Evolutionary conservation across 2,329 filamentous ascomycete genomes (phyloP).

Genomic region (Lasiodiplodia theobromae): DNA sequence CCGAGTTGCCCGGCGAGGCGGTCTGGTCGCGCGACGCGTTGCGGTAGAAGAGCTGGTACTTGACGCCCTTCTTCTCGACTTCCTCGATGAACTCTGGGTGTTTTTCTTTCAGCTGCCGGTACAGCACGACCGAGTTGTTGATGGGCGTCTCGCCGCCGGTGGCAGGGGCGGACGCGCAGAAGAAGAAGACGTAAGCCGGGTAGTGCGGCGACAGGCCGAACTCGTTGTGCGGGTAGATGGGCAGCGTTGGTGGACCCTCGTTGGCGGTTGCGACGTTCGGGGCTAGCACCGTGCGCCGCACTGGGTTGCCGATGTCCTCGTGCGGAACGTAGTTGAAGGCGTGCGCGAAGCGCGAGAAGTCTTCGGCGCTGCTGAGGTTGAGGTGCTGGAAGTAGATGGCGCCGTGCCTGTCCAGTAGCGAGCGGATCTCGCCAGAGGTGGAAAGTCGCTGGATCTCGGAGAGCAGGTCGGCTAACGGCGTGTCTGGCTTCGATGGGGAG

Average conservation of each 20-base stretch:
- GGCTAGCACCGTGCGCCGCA: slow-evolving; percentile 29
- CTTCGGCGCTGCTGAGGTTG: slow-evolving; percentile 3
- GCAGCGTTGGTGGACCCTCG: slow-evolving; percentile 32
- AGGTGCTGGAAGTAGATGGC: slow-evolving; percentile 32
- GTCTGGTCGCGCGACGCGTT: slow-evolving; percentile 31
- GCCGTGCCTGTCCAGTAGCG: slow-evolving; percentile 30
- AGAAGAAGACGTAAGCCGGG: slow-evolving; percentile 33
- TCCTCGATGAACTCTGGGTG: slow-evolving; percentile 32
- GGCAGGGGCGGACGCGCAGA: slow-evolving; percentile 27
- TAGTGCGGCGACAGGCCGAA: slow-evolving; percentile 33
- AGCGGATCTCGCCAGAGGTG: slow-evolving; percentile 23
- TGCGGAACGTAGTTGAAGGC: slow-evolving; percentile 32
- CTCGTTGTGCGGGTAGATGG: slow-evolving; percentile 34
- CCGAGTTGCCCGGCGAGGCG: slow-evolving; percentile 29
- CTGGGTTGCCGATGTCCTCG: slow-evolving; percentile 33
- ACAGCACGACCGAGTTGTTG: slow-evolving; percentile 32
- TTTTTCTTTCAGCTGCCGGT: slow-evolving; percentile 26
- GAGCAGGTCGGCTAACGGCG: not conserved
- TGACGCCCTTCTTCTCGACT: slow-evolving; percentile 31
- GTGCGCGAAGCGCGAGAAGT: slow-evolving; percentile 32
- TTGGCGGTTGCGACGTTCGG: slow-evolving; percentile 33
- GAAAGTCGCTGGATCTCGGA: slow-evolving; percentile 22
- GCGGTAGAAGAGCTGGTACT: slow-evolving; percentile 32
- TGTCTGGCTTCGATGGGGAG: not conserved
- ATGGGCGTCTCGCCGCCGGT: slow-evolving; percentile 33